Base-by-base conservation (phyloP, 2,329 filamentous ascomycete species). In the Aureobasidium sp. region DNA sequence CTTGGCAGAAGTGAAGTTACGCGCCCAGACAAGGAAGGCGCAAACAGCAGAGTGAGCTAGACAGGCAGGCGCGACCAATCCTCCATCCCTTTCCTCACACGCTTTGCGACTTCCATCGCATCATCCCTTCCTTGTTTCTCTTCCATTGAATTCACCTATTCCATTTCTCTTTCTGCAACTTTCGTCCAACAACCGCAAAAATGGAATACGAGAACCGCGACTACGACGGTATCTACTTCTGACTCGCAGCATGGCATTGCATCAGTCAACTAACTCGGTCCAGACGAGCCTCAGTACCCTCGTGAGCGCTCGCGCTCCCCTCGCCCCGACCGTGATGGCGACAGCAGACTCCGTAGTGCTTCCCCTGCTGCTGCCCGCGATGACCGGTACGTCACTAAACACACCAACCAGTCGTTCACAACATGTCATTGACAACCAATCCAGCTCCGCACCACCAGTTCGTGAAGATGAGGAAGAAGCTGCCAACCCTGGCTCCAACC, bases 401-500 rank as follows among this genome's bases (percentile, higher is more conserved):
- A 50, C 47, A 0, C 58, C 55, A 64, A 27, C 23, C 53, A 51
- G 39, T 50, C 37, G 57, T 41, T 12, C 12, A 37, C 10, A 52
- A 51, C 20, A 42, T 23, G 51, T 48, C 20, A 36, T 48, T 52
- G 60, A 65, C 67, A 60, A 63, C 63, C 59, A 63, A 59, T 47
- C 23, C 77, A 82, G 75, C 70, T 79, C 73, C 74, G 77, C 77
- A 51, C 76, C 78, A 44, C 64, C 77, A 78, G 67, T 77, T 77
- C 70, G 74, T 74, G 72, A 75, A 66, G 75, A 77, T 58, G 90
- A 84, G 50, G 82, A 95, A 69, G 89, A 88, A 69, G 88, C 92
- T 66, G 75, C 89, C 73, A 99, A 99, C 79, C 89, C 91, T 66
- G 94, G 94, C 69, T 97, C 94, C 68, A 99, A 99, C 80, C 88